Evolutionary conservation across 1,139 yeast genomes (phyloP), one percentile per base, ranked within the genome.

Genomic region (Debaryomycetaceae sp.): DNA sequence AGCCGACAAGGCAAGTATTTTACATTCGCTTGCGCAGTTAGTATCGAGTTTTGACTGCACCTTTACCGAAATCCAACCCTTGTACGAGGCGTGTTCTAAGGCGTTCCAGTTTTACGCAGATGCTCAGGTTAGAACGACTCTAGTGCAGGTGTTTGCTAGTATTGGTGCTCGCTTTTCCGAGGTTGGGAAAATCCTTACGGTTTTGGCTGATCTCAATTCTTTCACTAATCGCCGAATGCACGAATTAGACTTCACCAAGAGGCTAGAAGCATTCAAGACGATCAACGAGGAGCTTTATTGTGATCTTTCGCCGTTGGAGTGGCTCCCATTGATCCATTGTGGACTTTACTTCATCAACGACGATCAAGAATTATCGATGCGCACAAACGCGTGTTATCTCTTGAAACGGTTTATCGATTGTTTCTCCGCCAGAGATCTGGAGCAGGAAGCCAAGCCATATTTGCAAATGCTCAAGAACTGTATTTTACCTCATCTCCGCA

Each of bases 251-350:
- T 90, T 78, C 50, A 90, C 77, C 34, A 68, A 68, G 34, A 67
- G 95, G 33, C 57, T 87, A 27, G 61, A 65, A 5, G 85, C 92
- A 0, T 90, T 73, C 50, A 70, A 73, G 31, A 46, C 44, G 14
- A 61, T 92, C 32, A 81, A 77, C 38, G 93, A 83, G 37, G 51
- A 48, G 0, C 41, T 56, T 3, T 82, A 67, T 45, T 12, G 30
- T 2, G 36, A 49, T 0, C 53, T 81, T 11, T 48, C 68, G 0
- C 58, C 73, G 1, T 35, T 52, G 3, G 86, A 85, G 43, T 92
- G 98, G 98, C 44, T 71, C 6, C 96, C 96, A 3, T 45, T 92
- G 3, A 36, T 90, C 23, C 69, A 78, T 47, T 71, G 77, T 35
- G 66, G 75, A 35, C 61, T 90, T 25, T 86, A 58, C 45, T 82